phyloP scores from a whole-genome alignment of 192 early-diverging fungal genomes.

The Coemansia sp. region DNA sequence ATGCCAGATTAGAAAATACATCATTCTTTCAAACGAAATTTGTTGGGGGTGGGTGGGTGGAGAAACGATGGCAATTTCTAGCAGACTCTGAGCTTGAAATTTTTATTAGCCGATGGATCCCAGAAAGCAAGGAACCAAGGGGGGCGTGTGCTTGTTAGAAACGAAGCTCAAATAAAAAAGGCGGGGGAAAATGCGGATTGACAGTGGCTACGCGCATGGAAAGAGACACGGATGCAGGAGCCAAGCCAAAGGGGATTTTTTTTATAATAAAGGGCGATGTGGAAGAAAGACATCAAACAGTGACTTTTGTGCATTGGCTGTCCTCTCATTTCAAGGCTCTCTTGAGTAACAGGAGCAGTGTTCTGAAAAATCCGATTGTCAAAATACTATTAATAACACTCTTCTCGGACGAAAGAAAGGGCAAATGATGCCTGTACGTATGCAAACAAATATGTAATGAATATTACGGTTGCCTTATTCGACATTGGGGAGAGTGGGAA shows the following conservation, averaged over 20 bases:
- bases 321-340: neutral
- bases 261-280: neutral
- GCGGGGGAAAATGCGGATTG: slow-evolving; percentile 2
- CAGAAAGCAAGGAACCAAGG: neutral
- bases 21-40: neutral
- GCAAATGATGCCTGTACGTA: neutral
- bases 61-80: no score
- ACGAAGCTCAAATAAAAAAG: neutral
- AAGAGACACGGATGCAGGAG: slow-evolving; percentile 33
- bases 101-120: neutral
- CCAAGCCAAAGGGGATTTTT: neutral
- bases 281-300: neutral
- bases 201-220: slow-evolving; percentile 11
- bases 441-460: slow-evolving; percentile 4
- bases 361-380: neutral
- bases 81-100: neutral
- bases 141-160: neutral
- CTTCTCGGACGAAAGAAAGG: neutral
- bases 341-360: no score
- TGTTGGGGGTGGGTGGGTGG: neutral
- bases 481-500: neutral
- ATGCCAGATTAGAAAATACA: neutral
- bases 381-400: neutral
- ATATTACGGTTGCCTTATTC: neutral
- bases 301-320: slow-evolving; percentile 9